These are phyloP conservation scores for Candida pseudocylindracea DNA, from an alignment of 1,139 yeast species.

Conservation along the genomic window DNA sequence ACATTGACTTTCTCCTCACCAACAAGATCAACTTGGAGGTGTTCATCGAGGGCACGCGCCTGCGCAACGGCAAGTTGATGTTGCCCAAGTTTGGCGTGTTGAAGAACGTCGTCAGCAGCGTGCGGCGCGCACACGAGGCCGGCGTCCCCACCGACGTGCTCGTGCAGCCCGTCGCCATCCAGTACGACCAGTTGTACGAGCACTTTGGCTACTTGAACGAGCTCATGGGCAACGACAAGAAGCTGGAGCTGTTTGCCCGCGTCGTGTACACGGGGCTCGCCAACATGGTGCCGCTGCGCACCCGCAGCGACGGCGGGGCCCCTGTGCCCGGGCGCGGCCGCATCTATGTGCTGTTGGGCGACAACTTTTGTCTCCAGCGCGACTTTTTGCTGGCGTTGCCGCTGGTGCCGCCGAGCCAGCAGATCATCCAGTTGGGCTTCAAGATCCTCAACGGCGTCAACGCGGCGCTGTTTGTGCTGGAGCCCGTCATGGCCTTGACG, in stretches of 20 bases:
- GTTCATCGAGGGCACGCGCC: slow-evolving; percentile 46
- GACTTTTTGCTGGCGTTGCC: slow-evolving; percentile 9
- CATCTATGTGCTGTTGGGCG: slow-evolving; percentile 16
- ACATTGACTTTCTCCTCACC: slow-evolving; percentile 25
- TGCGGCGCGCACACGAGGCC: slow-evolving; percentile 19
- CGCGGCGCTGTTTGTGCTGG: slow-evolving; percentile 14
- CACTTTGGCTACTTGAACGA: slow-evolving; percentile 41
- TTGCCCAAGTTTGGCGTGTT: slow-evolving; percentile 46
- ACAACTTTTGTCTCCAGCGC: slow-evolving; percentile 6
- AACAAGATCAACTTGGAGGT: slow-evolving; percentile 37
- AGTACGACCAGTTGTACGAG: slow-evolving; percentile 46
- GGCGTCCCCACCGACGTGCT: slow-evolving; percentile 19
- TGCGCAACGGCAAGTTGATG: slow-evolving; percentile 41
- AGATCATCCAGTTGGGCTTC: slow-evolving; percentile 20
- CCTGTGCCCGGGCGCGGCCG: slow-evolving; percentile 15
- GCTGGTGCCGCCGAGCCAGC: slow-evolving; percentile 3
- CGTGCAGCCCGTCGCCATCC: slow-evolving; percentile 36
- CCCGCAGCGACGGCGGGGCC: slow-evolving; percentile 8
- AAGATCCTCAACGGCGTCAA: slow-evolving; percentile 18
- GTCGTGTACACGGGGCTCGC: slow-evolving; percentile 15
- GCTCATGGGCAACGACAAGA: slow-evolving; percentile 35
- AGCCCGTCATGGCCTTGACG: slow-evolving; percentile 16
- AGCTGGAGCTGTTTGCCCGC: slow-evolving; percentile 18
- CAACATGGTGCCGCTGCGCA: slow-evolving; percentile 7
- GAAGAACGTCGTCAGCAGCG: slow-evolving; percentile 23